Base-by-base conservation (phyloP, 2,329 filamentous ascomycete species). In the Stemphylium lycopersici region DNA sequence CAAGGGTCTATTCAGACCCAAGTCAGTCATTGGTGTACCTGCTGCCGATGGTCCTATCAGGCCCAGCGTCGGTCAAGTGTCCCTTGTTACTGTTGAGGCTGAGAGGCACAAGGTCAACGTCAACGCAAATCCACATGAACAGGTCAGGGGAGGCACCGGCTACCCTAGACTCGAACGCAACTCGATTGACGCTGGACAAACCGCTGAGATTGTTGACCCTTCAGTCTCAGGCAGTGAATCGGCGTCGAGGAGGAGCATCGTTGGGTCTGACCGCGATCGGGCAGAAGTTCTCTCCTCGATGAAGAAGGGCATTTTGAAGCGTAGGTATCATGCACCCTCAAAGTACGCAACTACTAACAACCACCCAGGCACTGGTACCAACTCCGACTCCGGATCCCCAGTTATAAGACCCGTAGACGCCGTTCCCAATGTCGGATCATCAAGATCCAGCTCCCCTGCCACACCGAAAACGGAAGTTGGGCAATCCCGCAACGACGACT, bases 81-180 rank as follows among this genome's bases (percentile, higher is more conserved):
- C 95, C 0, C 96, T 96, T 86, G 89, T 99, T 46, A 98, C 91
- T 7, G 92, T 95, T 4, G 95, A 99, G 77, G 95, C 93, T 1
- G 93, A 98, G 77, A 84, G 91, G 47, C 90, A 96, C 65, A 87
- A 81, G 58, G 88, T 95, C 54, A 92, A 95, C 63, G 87, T 92
- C 40, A 91, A 89, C 53, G 81, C 83, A 1, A 84, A 90, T 58
- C 85, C 87, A 1, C 83, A 86, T 59, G 84, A 89, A 3, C 85
- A 90, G 51, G 79, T 80, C 44, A 87, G 85, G 39, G 89, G 89
- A 20, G 90, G 87, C 37, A 93, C 90, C 16, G 89, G 89, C 3
- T 96, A 93, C 68, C 93, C 93, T 22, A 91, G 89, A 67, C 79
- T 96, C 20, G 93, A 96, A 76, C 83, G 87, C 36, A 93, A 93